Conservation (phyloP, 1,284 basidiomycete species). For the Sporisorium reilianum region DNA sequence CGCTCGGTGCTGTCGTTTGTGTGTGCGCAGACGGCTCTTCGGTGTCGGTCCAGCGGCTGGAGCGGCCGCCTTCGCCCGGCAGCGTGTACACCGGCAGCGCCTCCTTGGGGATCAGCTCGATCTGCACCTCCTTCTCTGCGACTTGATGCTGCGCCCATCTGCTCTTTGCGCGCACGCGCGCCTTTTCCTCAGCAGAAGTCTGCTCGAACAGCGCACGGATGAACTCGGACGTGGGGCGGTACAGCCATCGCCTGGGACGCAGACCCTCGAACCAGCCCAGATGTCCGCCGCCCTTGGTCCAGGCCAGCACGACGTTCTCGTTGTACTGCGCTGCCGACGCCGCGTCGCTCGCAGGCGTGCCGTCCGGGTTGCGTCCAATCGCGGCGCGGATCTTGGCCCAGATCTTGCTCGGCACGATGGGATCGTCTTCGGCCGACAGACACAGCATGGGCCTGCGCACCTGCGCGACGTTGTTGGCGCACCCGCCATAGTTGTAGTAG, state of each 20-base stretch:
- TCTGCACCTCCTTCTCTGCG: conserved; percentile 33
- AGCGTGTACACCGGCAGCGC: conserved; percentile 49
- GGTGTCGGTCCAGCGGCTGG: conserved; percentile 34
- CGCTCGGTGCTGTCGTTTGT: background rate
- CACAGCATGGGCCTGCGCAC: conserved; percentile 74
- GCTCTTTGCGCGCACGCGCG: conserved; percentile 13
- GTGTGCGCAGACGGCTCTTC: background rate
- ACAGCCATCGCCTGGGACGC: conserved; percentile 58
- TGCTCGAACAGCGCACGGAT: conserved; percentile 50
- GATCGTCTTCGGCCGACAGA: conserved; percentile 91
- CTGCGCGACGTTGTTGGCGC: conserved; percentile 51
- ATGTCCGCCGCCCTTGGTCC: conserved; percentile 88
- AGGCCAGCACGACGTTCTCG: conserved; percentile 77
- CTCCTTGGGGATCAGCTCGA: conserved; percentile 55
- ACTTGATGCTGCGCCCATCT: conserved; percentile 39
- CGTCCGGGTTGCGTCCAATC: conserved; percentile 47
- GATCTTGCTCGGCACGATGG: conserved; percentile 74
- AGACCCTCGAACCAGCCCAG: conserved; percentile 88
- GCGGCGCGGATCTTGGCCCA: conserved; percentile 40
- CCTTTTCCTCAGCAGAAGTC: conserved; percentile 30
- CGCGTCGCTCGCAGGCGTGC: conserved; percentile 70
- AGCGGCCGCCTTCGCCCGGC: conserved; percentile 31
- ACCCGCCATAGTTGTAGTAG: conserved; percentile 77
- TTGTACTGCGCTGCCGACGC: conserved; percentile 71
- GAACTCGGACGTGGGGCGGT: conserved; percentile 58